A percentile compares a stretch with the other conserved stretches of the same genome.
phyloP scores from a whole-genome alignment of 2,329 filamentous ascomycete species.

The Coleophoma eucalyptorum region DNA sequence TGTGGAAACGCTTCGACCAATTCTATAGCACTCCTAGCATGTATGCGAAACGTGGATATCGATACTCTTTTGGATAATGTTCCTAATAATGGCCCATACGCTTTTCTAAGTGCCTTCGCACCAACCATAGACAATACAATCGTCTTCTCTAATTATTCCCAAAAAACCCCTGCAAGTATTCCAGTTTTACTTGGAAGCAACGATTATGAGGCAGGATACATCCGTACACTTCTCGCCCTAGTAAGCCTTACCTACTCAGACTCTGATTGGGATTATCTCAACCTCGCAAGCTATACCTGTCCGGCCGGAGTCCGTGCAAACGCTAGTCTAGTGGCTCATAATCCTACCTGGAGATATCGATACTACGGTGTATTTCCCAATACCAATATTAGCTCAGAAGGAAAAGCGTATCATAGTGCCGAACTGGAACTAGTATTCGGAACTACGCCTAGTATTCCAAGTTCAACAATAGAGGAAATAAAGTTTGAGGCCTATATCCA shows the following conservation, averaged over 20 bases:
- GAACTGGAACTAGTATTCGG: background rate
- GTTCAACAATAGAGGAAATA: background rate
- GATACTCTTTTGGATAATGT: background rate
- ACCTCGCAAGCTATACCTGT: background rate
- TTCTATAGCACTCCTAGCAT: background rate
- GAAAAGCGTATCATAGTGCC: background rate
- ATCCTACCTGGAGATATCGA: background rate
- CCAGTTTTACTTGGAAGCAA: background rate
- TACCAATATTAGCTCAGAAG: background rate
- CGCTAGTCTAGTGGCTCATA: background rate
- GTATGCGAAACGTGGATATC: background rate
- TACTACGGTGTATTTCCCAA: background rate
- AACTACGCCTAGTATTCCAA: background rate
- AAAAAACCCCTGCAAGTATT: conserved; percentile 22
- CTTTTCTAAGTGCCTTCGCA: background rate
- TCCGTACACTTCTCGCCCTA: background rate
- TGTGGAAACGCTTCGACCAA: background rate
- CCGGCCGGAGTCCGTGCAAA: too few relatives aligned
- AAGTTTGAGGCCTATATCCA: too few relatives aligned
- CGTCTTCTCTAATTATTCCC: background rate
- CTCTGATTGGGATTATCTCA: background rate
- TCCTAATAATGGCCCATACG: background rate
- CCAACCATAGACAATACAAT: background rate
- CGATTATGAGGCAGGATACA: background rate
- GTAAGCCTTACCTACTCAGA: background rate